Base-by-base conservation (phyloP, 2,329 filamentous ascomycete species). In the Ciborinia camelliae region DNA sequence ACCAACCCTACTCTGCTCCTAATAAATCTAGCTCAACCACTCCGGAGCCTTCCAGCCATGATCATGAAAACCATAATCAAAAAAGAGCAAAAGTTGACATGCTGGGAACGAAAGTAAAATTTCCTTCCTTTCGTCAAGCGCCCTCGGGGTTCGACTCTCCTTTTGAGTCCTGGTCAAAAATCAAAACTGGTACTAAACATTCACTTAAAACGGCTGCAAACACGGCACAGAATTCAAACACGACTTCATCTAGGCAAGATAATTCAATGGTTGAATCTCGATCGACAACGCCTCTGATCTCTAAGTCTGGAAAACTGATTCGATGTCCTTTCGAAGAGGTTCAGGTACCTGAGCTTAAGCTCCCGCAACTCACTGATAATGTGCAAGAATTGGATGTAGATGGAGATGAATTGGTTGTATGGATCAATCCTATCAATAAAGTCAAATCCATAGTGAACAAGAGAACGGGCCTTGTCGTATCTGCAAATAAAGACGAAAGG, bases 391-490 rank as follows among this genome's bases (percentile, higher is more conserved):
- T 35, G 14, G 18, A 32, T 30, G 67, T 71, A 45, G 78, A 79
- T 57, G 72, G 73, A n/a, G 73, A 73, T 39, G 71, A 74, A 9
- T 74, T 76, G 0, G 73, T 85, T 0, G 66, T 76, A 20, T 92
- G 89, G 89, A 79, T 78, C 1, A 84, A 92, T 69, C 87, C 88
- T 0, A 71, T 76, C 10, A 90, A 85, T 0, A 82, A 81, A 68
- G 76, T 82, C 65, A 77, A 69, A 1, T 80, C 80, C 53, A 63
- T 78, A 2, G 74, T 90, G n/a, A 83, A 88, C 68, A 71, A 79
- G 7, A 79, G 82, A 26, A 89, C 85, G 12, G 87, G 86, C 64
- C 81, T 80, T 45, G 73, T 77, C 1, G 63, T 77, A 37, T 65
- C 69, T 51, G 62, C 72, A 52, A 71, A 67, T 12, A 70, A 76